phyloP scores from a whole-genome alignment of 2,329 filamentous ascomycete genomes.

The Epichloe aotearoae region DNA sequence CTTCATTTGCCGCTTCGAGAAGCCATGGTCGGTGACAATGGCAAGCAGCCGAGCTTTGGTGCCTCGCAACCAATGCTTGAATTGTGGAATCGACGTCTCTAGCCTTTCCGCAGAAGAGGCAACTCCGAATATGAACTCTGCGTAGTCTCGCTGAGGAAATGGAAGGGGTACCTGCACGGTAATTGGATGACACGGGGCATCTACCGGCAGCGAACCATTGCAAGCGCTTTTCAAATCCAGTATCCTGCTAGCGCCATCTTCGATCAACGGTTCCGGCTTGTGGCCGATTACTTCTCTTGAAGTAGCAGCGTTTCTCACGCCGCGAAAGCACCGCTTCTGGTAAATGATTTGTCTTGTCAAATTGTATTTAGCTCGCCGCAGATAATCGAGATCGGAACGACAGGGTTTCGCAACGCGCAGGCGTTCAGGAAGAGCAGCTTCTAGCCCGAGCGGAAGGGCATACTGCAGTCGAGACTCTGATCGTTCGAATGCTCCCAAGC shows the following conservation, averaged over 20 bases:
- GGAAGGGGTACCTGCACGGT: slow-evolving; percentile 31
- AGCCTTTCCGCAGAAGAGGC: slow-evolving; percentile 39
- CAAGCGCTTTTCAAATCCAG: slow-evolving; percentile 17
- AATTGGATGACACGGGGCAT: slow-evolving; percentile 26
- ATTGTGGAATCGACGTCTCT: slow-evolving; percentile 34
- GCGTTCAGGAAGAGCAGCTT: slow-evolving; percentile 10
- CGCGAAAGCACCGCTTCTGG: slow-evolving; percentile 30
- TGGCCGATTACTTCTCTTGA: slow-evolving; percentile 25
- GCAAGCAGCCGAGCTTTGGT: slow-evolving; percentile 38
- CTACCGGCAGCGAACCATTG: slow-evolving; percentile 5
- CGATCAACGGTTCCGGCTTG: slow-evolving; percentile 24
- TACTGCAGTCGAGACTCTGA: slow-evolving; percentile 6
- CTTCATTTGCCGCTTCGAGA: slow-evolving; percentile 12
- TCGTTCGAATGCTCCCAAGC: slow-evolving; percentile 3
- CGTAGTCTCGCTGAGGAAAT: slow-evolving; percentile 29
- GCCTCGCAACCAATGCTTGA: slow-evolving; percentile 42
- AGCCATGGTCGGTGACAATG: slow-evolving; percentile 29
- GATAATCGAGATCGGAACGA: slow-evolving; percentile 15
- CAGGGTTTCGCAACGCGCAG: slow-evolving; percentile 11
- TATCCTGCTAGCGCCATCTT: slow-evolving; percentile 14
- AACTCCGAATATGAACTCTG: slow-evolving; percentile 43
- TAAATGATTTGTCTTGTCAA: slow-evolving; percentile 31
- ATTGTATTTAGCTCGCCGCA: slow-evolving; percentile 16
- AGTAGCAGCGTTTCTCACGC: slow-evolving; percentile 18
- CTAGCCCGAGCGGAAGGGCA: slow-evolving; percentile 11